Conservation (phyloP, 2,329 filamentous ascomycete genomes). For the Exophiala spinifera region DNA sequence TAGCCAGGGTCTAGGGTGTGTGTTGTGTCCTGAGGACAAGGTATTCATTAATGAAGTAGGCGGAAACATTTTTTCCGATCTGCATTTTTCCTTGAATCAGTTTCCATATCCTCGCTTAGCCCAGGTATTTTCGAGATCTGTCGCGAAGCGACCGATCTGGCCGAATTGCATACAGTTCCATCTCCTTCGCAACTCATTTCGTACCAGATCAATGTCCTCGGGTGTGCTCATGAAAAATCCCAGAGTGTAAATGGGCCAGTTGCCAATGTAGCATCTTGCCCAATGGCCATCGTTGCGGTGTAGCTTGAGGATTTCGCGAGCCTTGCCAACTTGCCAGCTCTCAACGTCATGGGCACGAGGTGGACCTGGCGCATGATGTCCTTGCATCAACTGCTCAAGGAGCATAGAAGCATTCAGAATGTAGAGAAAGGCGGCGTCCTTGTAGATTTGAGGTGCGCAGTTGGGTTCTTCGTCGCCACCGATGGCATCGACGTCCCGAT, state of each 20-base stretch:
- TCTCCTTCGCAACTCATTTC: conserved; percentile 10
- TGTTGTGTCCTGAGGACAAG: no score
- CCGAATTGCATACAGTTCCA: conserved; percentile 12
- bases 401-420: conserved; percentile 19
- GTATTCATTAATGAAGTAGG: no score
- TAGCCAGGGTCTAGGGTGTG: no score
- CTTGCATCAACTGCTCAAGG: conserved; percentile 9
- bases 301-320: conserved; percentile 4
- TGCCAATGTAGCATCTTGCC: conserved; percentile 15
- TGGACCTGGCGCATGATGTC: neutral
- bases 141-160: conserved; percentile 10
- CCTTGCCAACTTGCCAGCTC: conserved; percentile 16
- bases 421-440: conserved; percentile 15
- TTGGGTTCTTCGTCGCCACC: neutral
- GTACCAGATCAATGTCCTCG: conserved; percentile 9
- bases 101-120: neutral
- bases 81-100: neutral
- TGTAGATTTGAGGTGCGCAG: conserved; percentile 7
- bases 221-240: conserved; percentile 14
- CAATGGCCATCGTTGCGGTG: conserved; percentile 11
- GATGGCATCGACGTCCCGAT: conserved; percentile 5
- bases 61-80: no score
- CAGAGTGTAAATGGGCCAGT: conserved; percentile 18
- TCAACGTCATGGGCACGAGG: conserved; percentile 3
- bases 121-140: conserved; percentile 14